These are phyloP conservation scores for Hemileccinum rubropunctum DNA, from an alignment of 768 basidiomycete species.

Conservation along the genomic window DNA sequence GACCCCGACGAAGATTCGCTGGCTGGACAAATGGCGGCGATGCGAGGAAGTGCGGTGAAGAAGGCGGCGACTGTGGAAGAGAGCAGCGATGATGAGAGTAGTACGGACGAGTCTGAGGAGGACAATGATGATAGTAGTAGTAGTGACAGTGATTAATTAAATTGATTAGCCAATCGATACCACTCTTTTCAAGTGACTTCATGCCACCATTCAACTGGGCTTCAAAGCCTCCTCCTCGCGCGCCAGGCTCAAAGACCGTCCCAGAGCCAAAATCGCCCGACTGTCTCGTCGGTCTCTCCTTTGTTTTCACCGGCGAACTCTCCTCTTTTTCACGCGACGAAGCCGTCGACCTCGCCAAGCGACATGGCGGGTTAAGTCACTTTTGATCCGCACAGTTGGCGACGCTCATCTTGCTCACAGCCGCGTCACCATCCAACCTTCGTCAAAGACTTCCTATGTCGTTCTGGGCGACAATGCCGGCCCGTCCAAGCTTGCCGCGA, in stretches of 20 bases:
- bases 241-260: conserved; percentile 55
- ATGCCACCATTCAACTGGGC: conserved; percentile 39
- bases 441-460: conserved; percentile 86
- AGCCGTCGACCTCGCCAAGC: conserved; percentile 83
- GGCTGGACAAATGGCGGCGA: conserved; percentile 96
- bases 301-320: conserved; percentile 96
- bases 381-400: background rate
- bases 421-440: conserved; percentile 83
- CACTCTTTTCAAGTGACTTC: no score
- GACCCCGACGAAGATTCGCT: conserved; percentile 96
- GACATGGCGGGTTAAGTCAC: conserved; percentile 80
- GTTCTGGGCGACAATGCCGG: conserved; percentile 88
- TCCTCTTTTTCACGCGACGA: conserved; percentile 86
- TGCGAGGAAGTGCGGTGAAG: conserved; percentile 89
- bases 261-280: conserved; percentile 75
- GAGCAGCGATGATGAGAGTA: conserved; percentile 27
- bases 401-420: conserved; percentile 37
- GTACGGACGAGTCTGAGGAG: conserved; percentile 27
- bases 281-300: conserved; percentile 80
- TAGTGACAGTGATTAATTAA: conserved; percentile 26
- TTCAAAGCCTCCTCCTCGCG: conserved; percentile 55
- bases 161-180: no score
- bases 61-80: conserved; percentile 45
- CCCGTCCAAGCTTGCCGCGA: conserved; percentile 80
- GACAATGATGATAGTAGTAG: conserved; percentile 25